Conservation (phyloP, 2,329 filamentous ascomycete species). For the Microdochium trichocladiopsis region DNA sequence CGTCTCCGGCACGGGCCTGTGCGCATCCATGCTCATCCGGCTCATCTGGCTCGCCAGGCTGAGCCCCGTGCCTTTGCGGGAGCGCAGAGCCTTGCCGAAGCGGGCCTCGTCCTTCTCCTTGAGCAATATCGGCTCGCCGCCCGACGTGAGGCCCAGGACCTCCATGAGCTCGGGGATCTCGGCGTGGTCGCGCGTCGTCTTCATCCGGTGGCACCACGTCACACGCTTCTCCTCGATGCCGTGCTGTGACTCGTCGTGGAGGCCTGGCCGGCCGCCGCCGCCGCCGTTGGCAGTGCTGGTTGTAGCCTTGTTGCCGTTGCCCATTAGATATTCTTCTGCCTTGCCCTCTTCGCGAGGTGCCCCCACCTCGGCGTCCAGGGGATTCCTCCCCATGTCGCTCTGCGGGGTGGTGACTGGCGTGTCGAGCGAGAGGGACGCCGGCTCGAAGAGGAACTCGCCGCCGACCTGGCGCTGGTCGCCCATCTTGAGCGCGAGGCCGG, state of each 20-base stretch:
- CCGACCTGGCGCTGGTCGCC: slow-evolving; percentile 65
- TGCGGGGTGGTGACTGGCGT: slow-evolving; percentile 36
- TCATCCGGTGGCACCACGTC: slow-evolving; percentile 79
- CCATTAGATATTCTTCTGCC: slow-evolving; percentile 4
- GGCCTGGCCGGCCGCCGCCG: background rate
- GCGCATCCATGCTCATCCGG: slow-evolving; percentile 24
- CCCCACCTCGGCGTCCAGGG: background rate
- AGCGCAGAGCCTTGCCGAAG: slow-evolving; percentile 37
- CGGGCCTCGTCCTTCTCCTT: slow-evolving; percentile 31
- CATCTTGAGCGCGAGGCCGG: slow-evolving; percentile 52
- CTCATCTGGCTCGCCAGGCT: slow-evolving; percentile 44
- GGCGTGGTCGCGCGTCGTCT: slow-evolving; percentile 68
- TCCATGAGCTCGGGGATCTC: slow-evolving; percentile 62
- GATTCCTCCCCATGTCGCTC: slow-evolving; percentile 4
- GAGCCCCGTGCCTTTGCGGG: slow-evolving; percentile 46
- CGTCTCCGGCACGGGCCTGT: background rate
- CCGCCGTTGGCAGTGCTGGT: background rate
- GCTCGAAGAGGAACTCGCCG: slow-evolving; percentile 73
- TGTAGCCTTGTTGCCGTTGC: background rate
- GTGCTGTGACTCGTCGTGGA: slow-evolving; percentile 15
- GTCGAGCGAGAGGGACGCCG: slow-evolving; percentile 26
- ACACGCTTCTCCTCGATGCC: slow-evolving; percentile 48
- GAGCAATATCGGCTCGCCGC: slow-evolving; percentile 16
- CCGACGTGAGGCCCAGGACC: slow-evolving; percentile 49
- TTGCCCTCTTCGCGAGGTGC: background rate